Evolutionary conservation across 208 protist species (phyloP), one percentile per base, ranked within the genome.

Genomic region (Endotrypanum monterogeii): DNA sequence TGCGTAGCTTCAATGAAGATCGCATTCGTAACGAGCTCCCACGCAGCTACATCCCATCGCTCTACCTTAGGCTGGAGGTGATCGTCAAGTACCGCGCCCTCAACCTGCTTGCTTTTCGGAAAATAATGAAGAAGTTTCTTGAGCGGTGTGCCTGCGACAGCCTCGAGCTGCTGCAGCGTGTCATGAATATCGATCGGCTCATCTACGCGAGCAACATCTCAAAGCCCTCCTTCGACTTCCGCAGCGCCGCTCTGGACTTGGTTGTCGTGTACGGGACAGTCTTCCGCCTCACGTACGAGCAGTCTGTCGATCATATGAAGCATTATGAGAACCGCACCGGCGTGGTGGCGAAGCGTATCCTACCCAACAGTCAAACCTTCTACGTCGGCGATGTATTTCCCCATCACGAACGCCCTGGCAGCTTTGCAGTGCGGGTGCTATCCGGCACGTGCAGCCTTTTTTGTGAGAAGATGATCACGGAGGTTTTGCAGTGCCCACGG

Each of bases 191-290:
- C 6, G 89, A 96, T 69, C 73, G 71, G 16, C 56, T 86, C 32
- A 93, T 96, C 70, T 69, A 41, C 71, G 57, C 50, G 20, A 89
- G 86, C 67, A 78, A 82, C 62, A 51, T 96, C 12, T 70, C 80
- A 54, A 81, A 87, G 60, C 84, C 89, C 23, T 83, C 82, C 8
- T 55, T 93, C 9, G 87, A 96, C 60, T 60, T 94, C 1, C 88
- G 89, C 28, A 84, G 79, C 50, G 79, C 91, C 32, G 82, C 84
- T 16, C 48, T 91, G 7, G 74, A 91, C 70, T 37, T 96, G 0
- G 91, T 93, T 62, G 87, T 84, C 37, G 75, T 96, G 46, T 94
- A 92, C 70, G 92, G 88, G 63, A 94, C 88, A 1, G 92, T 94
- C 35, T 92, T 85, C 77, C 71, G 80, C 11, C 74, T 85, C 25